Base-by-base conservation (phyloP, 1,284 basidiomycete genomes). In the Bondarzewia mesenterica region DNA sequence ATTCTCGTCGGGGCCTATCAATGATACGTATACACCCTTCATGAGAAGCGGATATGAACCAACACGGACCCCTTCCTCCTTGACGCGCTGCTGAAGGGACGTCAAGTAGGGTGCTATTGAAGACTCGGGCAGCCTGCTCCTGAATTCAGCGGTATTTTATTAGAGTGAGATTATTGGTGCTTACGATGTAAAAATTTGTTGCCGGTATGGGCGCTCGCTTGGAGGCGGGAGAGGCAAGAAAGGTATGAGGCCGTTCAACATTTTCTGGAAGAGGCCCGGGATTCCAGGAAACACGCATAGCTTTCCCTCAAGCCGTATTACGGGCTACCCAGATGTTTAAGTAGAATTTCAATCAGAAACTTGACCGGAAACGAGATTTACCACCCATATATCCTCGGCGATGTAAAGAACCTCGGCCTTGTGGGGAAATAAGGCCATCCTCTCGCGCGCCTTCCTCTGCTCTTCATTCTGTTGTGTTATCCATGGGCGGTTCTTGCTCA, bases 241-340 rank as follows among this genome's bases (percentile, higher is more conserved):
- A 1, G 81, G 77, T 25, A 76, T 79, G 23, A 94, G 67, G 15
- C 74, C 78, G 46, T 82, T 74, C 26, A 93, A 69, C 72, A 94
- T 83, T 61, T 80, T 80, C 58, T 89, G 82, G 68, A 93, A 95
- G 18, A 95, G 72, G 1, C 74, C 70, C 0, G 93, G 93, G 46
- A 95, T 91, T n/a, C 92, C 93, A 0, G 93, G 93, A 64, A 95
- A 85, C 20, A 95, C 72, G 65, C 89, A 94, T 3, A 95, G 72
- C 68, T 89, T 93, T 15, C 87, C 87, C 54, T 77, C 77, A 7
- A 95, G 72, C 18, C 91, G 75, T 1, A 93, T 80, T 1, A 94
- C 88, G 18, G 92, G 92, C 85, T 88, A 20, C 35, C 26, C 14
- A 27, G 18, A 20, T 15, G 5, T 25, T 15, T 8, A 42, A 7